phyloP scores from a whole-genome alignment of 169 alveolate genomes.

The Cytauxzoon felis region DNA sequence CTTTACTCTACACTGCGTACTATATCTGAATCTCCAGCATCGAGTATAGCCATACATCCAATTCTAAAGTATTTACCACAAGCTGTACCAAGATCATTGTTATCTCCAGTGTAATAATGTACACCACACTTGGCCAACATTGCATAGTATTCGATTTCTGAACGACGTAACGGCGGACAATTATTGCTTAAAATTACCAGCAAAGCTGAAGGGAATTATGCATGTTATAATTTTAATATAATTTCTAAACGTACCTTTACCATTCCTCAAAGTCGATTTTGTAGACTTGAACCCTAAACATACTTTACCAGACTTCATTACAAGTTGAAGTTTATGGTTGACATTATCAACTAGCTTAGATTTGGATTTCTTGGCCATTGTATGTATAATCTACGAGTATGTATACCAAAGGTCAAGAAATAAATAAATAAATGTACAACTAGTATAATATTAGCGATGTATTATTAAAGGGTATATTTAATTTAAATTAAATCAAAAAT shows the following conservation, averaged over 20 bases:
- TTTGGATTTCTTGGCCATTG: constrained; percentile 84
- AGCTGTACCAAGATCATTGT: constrained; percentile 93
- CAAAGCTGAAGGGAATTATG: constrained; percentile 65
- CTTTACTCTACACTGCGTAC: constrained; percentile 83
- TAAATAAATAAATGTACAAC: too few species aligned
- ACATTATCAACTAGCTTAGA: constrained; percentile 89
- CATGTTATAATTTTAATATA: not conserved
- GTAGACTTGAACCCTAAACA: constrained; percentile 93
- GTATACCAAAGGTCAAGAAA: too few species aligned
- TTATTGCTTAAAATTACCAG: constrained; percentile 92
- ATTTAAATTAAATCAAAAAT: too few species aligned
- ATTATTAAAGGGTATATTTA: too few species aligned
- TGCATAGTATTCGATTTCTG: constrained; percentile 97
- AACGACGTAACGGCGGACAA: constrained; percentile 96
- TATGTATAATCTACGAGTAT: too few species aligned
- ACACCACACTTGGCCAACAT: constrained; percentile 93
- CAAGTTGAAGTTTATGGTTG: constrained; percentile 92
- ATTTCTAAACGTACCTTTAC: constrained; percentile 78
- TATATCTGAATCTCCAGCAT: constrained; percentile 98
- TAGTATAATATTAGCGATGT: too few species aligned
- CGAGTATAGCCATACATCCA: constrained; percentile 90
- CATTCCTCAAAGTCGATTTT: constrained; percentile 91
- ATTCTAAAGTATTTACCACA: constrained; percentile 96
- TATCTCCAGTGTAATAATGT: constrained; percentile 91
- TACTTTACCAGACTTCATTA: constrained; percentile 96